Evolutionary conservation across 805 yeast genomes (phyloP).

Genomic region (Zygoascus biomembranicola): DNA sequence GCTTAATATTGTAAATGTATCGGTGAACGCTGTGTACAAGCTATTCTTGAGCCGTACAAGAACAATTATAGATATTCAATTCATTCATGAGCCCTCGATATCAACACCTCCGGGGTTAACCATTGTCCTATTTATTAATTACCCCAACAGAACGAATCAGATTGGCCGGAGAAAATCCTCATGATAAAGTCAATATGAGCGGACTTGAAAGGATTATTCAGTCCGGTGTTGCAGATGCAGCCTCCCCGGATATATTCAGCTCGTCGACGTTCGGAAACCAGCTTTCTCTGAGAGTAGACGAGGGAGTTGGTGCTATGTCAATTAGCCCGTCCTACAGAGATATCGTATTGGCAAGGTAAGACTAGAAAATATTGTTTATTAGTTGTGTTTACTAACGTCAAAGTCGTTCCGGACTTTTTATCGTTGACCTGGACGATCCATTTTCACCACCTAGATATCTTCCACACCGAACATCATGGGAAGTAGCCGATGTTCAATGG

Average conservation of each 20-base stretch:
- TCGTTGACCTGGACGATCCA: slow-evolving; percentile 93
- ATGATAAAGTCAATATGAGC: neutral
- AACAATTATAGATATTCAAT: too few relatives aligned
- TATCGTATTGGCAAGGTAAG: slow-evolving; percentile 73
- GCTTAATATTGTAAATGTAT: too few relatives aligned
- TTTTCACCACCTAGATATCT: slow-evolving; percentile 92
- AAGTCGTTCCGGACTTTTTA: slow-evolving; percentile 63
- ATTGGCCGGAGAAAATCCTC: neutral
- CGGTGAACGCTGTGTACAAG: too few relatives aligned
- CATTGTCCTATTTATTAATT: too few relatives aligned
- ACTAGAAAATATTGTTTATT: neutral
- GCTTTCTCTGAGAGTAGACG: slow-evolving; percentile 78
- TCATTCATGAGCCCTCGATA: too few relatives aligned
- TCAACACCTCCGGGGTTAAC: too few relatives aligned
- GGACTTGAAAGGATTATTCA: neutral
- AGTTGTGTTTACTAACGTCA: slow-evolving; percentile 18
- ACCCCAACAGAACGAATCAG: too few relatives aligned
- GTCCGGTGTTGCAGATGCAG: neutral
- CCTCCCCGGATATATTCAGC: slow-evolving; percentile 4
- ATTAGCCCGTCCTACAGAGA: slow-evolving; percentile 86
- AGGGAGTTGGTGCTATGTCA: slow-evolving; percentile 86
- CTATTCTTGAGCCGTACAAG: too few relatives aligned
- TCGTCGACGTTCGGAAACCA: slow-evolving; percentile 66
- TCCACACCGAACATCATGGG: slow-evolving; percentile 91
- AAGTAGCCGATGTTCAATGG: slow-evolving; percentile 98